Evolutionary conservation across 139 green algal genomes (phyloP), one percentile per base, ranked within the genome.

Genomic region (Tetradesmus lagerheimii): DNA sequence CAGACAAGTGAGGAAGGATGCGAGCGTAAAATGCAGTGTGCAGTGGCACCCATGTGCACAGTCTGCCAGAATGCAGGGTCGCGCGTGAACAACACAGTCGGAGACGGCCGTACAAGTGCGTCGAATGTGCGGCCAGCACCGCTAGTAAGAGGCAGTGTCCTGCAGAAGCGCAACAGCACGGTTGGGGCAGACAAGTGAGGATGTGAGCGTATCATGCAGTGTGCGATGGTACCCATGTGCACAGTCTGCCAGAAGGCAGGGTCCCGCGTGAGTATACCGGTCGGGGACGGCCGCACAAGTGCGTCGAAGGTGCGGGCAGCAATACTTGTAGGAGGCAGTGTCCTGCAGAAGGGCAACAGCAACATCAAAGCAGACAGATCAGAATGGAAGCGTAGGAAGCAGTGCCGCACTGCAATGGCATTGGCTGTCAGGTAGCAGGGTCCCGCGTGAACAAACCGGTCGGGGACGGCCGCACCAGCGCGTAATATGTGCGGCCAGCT

Each of bases 41-140:
- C n/a, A n/a, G n/a, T n/a, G n/a, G 92, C 43, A 96, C 87, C 4
- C 25, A 90, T 31, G 50, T 95, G 92, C 45, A 96, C 88, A 8
- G 91, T 94, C 90, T 94, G 89, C 90, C 91, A 95, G 62, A 91
- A 95, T 4, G 81, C 87, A 16, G 88, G 81, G 67, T 96, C 92
- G 83, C 92, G 85, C 23, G 64, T 80, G 41, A 90, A 88, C n/a
- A 91, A 5, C 23, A 38, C 87, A 41, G 9, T n/a, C 4, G 76
- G n/a, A 5, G 39, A 25, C 3, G 23, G 57, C 41, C 39, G 57
- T 16, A 88, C 62, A 6, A 88, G 20, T 50, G 57, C 23, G 4
- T 37, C 41, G 0, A 88, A 86, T 8, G 16, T 66, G 80, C 6
- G 41, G 14, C 31, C 34, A 64, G 29, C 6, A 31, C 57, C 11